These are phyloP conservation scores for Aureoboletus auriporus DNA, from an alignment of 768 basidiomycete genomes.

Conservation along the genomic window DNA sequence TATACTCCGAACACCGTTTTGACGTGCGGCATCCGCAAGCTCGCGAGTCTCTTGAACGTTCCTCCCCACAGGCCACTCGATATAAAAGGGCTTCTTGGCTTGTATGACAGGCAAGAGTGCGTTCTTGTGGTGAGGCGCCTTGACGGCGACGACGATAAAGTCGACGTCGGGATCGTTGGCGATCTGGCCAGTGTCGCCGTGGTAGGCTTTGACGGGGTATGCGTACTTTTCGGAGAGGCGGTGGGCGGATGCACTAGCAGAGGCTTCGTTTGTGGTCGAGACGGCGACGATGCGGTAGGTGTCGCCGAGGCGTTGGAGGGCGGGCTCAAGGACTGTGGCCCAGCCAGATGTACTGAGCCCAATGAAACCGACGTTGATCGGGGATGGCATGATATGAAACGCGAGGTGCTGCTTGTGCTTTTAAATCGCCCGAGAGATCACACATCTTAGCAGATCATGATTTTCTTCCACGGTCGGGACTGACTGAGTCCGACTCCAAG, in stretches of 20 bases:
- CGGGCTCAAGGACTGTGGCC: conserved; percentile 7
- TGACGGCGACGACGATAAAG: conserved; percentile 11
- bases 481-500: no score
- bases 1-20: conserved; percentile 3
- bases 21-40: conserved; percentile 6
- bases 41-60: conserved; percentile 7
- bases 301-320: conserved; percentile 6
- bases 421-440: no score
- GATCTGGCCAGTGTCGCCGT: conserved; percentile 10
- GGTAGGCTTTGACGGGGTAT: conserved; percentile 7
- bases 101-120: conserved; percentile 10
- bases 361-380: conserved; percentile 6
- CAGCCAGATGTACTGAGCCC: conserved; percentile 7
- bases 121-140: conserved; percentile 5
- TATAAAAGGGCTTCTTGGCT: conserved; percentile 11
- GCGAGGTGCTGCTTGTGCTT: no score
- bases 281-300: conserved; percentile 11
- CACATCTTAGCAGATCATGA: no score
- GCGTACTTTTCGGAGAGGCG: conserved; percentile 4
- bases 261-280: conserved; percentile 8
- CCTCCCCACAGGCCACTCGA: conserved; percentile 13
- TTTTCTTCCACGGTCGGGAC: no score
- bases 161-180: conserved; percentile 14
- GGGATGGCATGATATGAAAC: background rate
- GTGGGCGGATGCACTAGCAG: conserved; percentile 4